phyloP scores from a whole-genome alignment of 2,329 filamentous ascomycete genomes.

The Trichoderma afroharzianum region DNA sequence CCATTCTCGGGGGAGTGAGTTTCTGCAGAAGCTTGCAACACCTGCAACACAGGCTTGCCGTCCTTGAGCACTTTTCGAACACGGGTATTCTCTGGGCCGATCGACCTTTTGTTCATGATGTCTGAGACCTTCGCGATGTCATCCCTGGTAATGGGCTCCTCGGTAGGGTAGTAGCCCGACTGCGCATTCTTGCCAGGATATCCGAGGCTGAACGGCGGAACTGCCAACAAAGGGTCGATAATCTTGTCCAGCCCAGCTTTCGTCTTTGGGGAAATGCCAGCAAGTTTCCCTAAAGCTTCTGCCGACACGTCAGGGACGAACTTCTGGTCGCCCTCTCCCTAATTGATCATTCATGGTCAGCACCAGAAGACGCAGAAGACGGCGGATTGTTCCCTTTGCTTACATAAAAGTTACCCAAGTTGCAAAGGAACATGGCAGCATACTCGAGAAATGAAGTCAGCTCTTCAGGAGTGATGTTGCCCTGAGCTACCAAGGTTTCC shows the following conservation, averaged over 20 bases:
- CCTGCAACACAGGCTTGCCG: not conserved
- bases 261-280: not conserved
- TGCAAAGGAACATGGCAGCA: not conserved
- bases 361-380: not conserved
- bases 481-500: not conserved
- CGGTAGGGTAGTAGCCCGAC: not conserved
- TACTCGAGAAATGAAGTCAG: not conserved
- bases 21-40: not conserved
- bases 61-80: not conserved
- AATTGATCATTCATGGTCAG: not conserved
- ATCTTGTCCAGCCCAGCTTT: not conserved
- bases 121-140: not conserved
- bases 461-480: not conserved
- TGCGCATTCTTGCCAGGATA: not conserved
- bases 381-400: not conserved
- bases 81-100: not conserved
- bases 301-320: not conserved
- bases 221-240: not conserved
- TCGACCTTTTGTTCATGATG: not conserved
- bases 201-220: not conserved
- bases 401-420: not conserved
- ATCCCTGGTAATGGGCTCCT: not conserved
- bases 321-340: not conserved
- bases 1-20: not conserved
- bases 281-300: not conserved